Conservation (phyloP, 2,329 filamentous ascomycete genomes). For the Diaporthe citrichinensis region DNA sequence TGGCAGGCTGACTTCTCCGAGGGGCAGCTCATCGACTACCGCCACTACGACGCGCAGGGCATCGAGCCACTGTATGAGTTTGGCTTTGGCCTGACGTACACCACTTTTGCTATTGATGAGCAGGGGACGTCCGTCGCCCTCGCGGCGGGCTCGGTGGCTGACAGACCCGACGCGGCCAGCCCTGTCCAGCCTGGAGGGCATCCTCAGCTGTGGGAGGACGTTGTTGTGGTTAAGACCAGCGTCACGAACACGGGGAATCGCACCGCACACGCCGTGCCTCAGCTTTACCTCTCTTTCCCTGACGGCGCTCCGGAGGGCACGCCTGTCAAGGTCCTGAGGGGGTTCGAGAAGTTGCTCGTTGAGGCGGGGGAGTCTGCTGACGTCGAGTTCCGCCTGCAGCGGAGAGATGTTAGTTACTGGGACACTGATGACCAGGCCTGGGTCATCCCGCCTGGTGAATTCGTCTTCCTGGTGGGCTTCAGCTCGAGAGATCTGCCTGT, state of each 20-base stretch:
- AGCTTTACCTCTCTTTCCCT: slow-evolving; percentile 30
- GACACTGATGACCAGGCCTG: background rate
- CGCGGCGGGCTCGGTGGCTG: slow-evolving; percentile 44
- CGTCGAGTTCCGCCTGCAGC: background rate
- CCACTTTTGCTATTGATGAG: background rate
- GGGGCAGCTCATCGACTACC: slow-evolving; percentile 68
- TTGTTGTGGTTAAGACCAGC: background rate
- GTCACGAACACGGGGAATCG: slow-evolving; percentile 4
- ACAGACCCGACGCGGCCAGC: background rate
- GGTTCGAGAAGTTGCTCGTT: slow-evolving; percentile 20
- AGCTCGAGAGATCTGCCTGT: slow-evolving; percentile 21
- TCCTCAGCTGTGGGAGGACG: background rate
- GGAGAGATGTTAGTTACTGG: slow-evolving; percentile 29
- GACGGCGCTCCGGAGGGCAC: slow-evolving; percentile 1
- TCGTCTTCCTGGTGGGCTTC: slow-evolving; percentile 12
- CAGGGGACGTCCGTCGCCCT: slow-evolving; percentile 47
- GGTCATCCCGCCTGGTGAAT: background rate
- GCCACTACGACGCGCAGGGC: slow-evolving; percentile 63
- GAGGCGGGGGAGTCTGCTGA: slow-evolving; percentile 8
- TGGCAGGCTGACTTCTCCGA: slow-evolving; percentile 64
- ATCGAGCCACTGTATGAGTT: slow-evolving; percentile 67
- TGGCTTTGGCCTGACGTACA: slow-evolving; percentile 69
- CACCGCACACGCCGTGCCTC: slow-evolving; percentile 10
- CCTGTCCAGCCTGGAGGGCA: background rate
- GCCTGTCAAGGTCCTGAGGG: slow-evolving; percentile 16